Evolutionary conservation across 345 rosid genomes (phyloP).

Genomic region (Bruguiera sexangula): DNA sequence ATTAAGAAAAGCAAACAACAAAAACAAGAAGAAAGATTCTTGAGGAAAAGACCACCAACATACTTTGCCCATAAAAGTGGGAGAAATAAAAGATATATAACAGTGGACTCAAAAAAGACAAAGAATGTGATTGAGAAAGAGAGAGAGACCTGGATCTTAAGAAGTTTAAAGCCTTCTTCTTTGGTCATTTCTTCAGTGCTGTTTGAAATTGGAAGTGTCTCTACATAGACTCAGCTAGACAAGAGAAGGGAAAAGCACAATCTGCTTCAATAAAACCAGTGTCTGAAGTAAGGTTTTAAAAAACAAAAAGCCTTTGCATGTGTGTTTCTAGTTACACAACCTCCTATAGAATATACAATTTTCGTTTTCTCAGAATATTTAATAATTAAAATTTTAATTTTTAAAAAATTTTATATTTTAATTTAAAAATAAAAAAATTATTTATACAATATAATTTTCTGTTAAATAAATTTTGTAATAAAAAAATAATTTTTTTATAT

Average conservation of each 20-base stretch:
- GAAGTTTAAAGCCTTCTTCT: conserved; percentile 83
- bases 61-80: conserved; percentile 9
- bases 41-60: conserved; percentile 8
- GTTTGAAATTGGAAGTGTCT: conserved; percentile 26
- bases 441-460: no score
- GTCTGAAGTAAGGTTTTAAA: neutral
- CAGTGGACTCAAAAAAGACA: neutral
- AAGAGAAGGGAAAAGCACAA: neutral
- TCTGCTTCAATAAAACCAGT: neutral
- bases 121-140: conserved; percentile 21
- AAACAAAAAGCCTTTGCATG: conserved; percentile 2
- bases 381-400: no score
- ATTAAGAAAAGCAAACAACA: conserved; percentile 7
- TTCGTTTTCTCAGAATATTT: neutral
- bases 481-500: neutral
- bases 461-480: no score
- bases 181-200: conserved; percentile 54
- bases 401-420: no score
- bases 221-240: conserved; percentile 13
- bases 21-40: conserved; percentile 9
- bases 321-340: conserved; percentile 4
- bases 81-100: neutral
- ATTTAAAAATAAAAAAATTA: no score
- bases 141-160: conserved; percentile 71
- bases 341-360: conserved; percentile 14